A percentile compares a stretch with the other conserved stretches of the same genome.
Evolutionary conservation across 169 alveolate genomes (phyloP).

Genomic region (Plasmodium chabaudi): DNA sequence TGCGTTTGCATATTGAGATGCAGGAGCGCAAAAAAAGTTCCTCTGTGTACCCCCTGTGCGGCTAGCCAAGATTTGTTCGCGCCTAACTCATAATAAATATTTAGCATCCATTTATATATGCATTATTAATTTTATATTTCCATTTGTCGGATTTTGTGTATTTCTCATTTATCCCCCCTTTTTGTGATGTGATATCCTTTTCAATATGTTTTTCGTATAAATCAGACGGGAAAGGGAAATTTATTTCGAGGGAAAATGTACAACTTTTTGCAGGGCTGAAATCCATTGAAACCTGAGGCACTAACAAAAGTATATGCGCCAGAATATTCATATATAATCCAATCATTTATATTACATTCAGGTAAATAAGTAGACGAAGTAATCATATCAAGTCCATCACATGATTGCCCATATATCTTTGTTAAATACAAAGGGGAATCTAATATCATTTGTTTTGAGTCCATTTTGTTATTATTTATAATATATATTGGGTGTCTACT

Average conservation of each 20-base stretch:
- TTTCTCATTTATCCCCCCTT: neutral
- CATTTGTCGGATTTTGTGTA: neutral
- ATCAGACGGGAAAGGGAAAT: neutral
- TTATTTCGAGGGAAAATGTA: constrained; percentile 31
- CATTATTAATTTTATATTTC: neutral
- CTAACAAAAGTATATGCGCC: constrained; percentile 74
- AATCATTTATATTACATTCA: constrained; percentile 61
- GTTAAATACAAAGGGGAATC: constrained; percentile 37
- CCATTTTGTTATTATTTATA: constrained; percentile 25
- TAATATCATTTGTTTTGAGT: neutral
- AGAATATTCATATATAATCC: constrained; percentile 68
- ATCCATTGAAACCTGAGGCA: constrained; percentile 60
- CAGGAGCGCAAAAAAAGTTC: too few species aligned
- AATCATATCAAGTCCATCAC: constrained; percentile 76
- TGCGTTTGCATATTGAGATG: too few species aligned
- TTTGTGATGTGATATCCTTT: neutral
- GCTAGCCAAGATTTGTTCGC: too few species aligned
- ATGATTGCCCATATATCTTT: constrained; percentile 68
- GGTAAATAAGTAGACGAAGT: constrained; percentile 61
- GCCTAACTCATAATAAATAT: too few species aligned
- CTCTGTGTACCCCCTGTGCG: too few species aligned
- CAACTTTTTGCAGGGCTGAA: constrained; percentile 25
- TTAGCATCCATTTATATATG: too few species aligned
- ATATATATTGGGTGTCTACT: constrained; percentile 56
- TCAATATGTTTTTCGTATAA: neutral